phyloP scores from a whole-genome alignment of 2,329 filamentous ascomycete genomes.

The Monilinia vaccinii-corymbosi region DNA sequence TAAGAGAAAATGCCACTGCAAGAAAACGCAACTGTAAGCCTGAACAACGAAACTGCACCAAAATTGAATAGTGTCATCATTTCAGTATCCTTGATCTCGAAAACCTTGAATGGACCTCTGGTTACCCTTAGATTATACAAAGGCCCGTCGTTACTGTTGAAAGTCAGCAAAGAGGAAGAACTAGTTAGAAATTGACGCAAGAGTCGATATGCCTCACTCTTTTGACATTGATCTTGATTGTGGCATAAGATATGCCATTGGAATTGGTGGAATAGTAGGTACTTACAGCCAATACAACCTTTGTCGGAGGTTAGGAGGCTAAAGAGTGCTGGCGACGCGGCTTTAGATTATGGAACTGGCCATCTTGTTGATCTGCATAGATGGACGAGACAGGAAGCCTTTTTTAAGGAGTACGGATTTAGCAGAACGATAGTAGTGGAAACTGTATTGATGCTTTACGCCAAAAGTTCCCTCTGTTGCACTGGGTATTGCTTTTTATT shows the following conservation, averaged over 20 bases:
- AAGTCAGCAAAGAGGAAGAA: not conserved
- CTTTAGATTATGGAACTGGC: not conserved
- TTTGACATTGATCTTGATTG: not conserved
- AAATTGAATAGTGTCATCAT: not conserved
- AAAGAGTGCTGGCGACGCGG: not conserved
- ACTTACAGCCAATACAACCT: not conserved
- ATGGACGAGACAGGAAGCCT: not conserved
- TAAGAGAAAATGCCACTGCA: not conserved
- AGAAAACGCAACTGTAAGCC: not conserved
- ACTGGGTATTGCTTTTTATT: not conserved
- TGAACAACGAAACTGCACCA: not conserved
- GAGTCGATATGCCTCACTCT: not conserved
- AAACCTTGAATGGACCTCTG: not conserved
- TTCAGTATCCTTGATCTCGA: not conserved
- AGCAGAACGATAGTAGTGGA: not conserved
- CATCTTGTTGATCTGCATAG: not conserved
- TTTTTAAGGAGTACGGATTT: not conserved
- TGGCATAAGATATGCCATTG: not conserved
- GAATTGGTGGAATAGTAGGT: not conserved
- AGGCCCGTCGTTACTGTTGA: not conserved
- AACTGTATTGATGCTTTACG: not conserved
- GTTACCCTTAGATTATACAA: not conserved
- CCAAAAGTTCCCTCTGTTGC: not conserved
- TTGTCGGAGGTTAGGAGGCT: slow-evolving; percentile 1
- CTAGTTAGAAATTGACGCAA: not conserved